These are phyloP conservation scores for Phytopythium delawarense DNA, from an alignment of 352 stramenopile species.

Conservation along the genomic window DNA sequence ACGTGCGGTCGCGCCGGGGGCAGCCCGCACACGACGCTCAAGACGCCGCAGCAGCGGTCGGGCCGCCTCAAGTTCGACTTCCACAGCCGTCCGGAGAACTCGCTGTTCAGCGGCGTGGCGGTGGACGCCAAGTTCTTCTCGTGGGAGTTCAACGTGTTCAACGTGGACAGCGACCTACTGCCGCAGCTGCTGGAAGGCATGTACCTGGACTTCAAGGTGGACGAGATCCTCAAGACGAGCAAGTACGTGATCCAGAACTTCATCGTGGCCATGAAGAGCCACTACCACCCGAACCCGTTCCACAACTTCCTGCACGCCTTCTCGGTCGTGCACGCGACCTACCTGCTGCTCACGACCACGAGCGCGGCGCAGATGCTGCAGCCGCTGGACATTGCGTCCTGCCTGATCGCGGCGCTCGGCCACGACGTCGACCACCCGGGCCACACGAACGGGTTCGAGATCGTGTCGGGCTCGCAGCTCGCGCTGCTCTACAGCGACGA, in stretches of 20 bases:
- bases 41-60: conserved; percentile 7
- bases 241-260: conserved; percentile 69
- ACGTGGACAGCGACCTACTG: conserved; percentile 39
- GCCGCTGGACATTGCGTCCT: conserved; percentile 80
- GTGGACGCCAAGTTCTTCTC: conserved; percentile 27
- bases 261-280: conserved; percentile 73
- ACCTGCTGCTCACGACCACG: conserved; percentile 78
- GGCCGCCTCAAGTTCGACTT: conserved; percentile 10
- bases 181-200: conserved; percentile 66
- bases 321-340: conserved; percentile 82
- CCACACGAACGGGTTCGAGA: conserved; percentile 88
- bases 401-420: conserved; percentile 82
- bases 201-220: conserved; percentile 71
- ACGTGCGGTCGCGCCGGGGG: conserved; percentile 1
- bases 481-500: conserved; percentile 88
- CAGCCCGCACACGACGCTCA: neutral
- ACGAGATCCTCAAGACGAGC: conserved; percentile 53
- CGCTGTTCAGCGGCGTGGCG: conserved; percentile 5
- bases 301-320: conserved; percentile 91
- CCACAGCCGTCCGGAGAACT: conserved; percentile 6
- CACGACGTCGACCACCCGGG: conserved; percentile 91
- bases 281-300: conserved; percentile 88
- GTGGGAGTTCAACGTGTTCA: conserved; percentile 85
- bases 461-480: conserved; percentile 69
- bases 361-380: conserved; percentile 63